Evolutionary conservation across 805 yeast genomes (phyloP).

Genomic region (Clavispora phyllophila): DNA sequence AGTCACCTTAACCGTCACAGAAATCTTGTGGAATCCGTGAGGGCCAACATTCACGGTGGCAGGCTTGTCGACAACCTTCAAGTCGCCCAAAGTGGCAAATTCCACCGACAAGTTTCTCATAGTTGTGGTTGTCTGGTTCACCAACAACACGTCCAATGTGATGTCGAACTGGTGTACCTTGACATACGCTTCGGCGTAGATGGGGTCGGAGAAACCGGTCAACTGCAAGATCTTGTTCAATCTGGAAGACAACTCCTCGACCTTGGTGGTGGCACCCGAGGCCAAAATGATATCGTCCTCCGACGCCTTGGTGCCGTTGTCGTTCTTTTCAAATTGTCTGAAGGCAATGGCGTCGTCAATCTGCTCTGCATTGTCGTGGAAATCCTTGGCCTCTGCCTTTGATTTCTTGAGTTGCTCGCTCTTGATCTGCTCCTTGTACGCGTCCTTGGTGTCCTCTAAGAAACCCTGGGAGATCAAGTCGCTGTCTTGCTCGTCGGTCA

Average conservation of each 20-base stretch:
- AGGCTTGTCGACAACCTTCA: slow-evolving; percentile 90
- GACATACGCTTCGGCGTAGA: slow-evolving; percentile 95
- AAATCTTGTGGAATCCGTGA: slow-evolving; percentile 91
- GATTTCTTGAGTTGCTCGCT: slow-evolving; percentile 55
- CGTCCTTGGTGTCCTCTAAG: slow-evolving; percentile 81
- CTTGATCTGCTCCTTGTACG: slow-evolving; percentile 68
- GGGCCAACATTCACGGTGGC: slow-evolving; percentile 88
- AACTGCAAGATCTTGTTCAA: slow-evolving; percentile 84
- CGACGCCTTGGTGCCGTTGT: slow-evolving; percentile 21
- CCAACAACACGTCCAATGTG: slow-evolving; percentile 85
- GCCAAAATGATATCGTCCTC: slow-evolving; percentile 59
- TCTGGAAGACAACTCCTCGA: slow-evolving; percentile 66
- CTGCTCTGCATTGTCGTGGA: slow-evolving; percentile 62
- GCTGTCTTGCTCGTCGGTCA: slow-evolving; percentile 59
- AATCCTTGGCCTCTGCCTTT: slow-evolving; percentile 49
- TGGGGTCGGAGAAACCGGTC: slow-evolving; percentile 98
- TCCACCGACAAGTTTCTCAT: slow-evolving; percentile 88
- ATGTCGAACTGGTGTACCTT: slow-evolving; percentile 97
- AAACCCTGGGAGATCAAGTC: slow-evolving; percentile 61
- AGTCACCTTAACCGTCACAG: slow-evolving; percentile 87
- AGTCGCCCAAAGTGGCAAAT: slow-evolving; percentile 93
- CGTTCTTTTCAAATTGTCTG: slow-evolving; percentile 64
- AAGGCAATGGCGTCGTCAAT: slow-evolving; percentile 75
- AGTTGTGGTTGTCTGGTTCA: slow-evolving; percentile 89
- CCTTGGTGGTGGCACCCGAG: slow-evolving; percentile 43